Evolutionary conservation across 257 asterid genomes (phyloP), one percentile per base, ranked within the genome.

Genomic region (Nemophila menziesii): DNA sequence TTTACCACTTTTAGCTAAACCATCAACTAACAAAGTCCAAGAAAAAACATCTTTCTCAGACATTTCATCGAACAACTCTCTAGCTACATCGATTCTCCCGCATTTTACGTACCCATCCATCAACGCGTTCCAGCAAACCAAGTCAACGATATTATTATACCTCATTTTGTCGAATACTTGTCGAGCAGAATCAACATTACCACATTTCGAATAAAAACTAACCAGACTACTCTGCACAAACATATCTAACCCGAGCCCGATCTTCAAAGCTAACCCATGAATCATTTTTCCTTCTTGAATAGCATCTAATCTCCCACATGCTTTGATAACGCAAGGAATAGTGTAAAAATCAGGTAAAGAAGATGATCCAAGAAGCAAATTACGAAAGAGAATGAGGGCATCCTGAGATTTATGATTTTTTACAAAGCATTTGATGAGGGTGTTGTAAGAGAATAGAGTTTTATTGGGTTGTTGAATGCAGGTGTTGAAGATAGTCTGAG

Each of bases 221-320:
- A 54, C 51, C 39, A 54, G 44, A 20, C 60, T 54, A 20, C 60
- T 54, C 20, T 43, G 44, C 22, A 54, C 51, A 22, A 19, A 47
- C 27, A 43, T 23, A 34, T 29, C 36, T 7, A 29, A 39, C 3
- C 60, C 51, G 21, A 20, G 44, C 20, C 60, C 51, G 10, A 44
- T 22, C 44, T 54, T 43, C 18, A 54, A 19, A 1, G 38, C 38
- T 37, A 54, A 43, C 38, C 45, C 60, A 54, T 44, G 60, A 44
- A 54, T 20, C 62, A 39, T 48, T 21, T 40, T 29, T 13, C 36
- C 36, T 29, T 29, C 36, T 7, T 29, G 36, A 29, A 29, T 10
- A 13, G 36, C 36, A 29, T 7, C 12, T 29, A 29, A 13, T 7
- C 36, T 29, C 5, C 36, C 36, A 29, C 36, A 29, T 10, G 36